Percentiles rank a stretch among this genome's conserved stretches.
Conservation (phyloP, 2,329 filamentous ascomycete species). For the Diaporthe sp. region DNA sequence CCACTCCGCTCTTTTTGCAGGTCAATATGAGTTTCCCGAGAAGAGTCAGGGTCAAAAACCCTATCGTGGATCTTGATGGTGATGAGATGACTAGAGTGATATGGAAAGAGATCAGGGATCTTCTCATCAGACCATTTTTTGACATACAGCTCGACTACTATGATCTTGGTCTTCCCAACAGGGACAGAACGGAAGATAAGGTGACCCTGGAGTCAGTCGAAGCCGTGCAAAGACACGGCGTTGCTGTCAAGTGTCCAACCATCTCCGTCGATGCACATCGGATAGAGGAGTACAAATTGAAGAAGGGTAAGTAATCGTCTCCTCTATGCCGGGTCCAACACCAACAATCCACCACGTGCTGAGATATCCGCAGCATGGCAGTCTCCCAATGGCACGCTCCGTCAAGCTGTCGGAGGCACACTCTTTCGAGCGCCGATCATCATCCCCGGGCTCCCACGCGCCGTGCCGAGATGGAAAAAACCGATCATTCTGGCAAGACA, state of each 20-base stretch:
- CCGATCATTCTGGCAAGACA: conserved; percentile 99
- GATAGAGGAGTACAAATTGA: conserved; percentile 97
- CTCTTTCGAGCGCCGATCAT: conserved; percentile 99
- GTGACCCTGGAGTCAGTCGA: conserved; percentile 95
- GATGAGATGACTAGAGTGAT: conserved; percentile 98
- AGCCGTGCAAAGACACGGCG: conserved; percentile 98
- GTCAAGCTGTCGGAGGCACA: conserved; percentile 85
- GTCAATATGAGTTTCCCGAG: too few species aligned
- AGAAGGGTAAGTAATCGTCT: conserved; percentile 77
- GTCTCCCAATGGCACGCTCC: conserved; percentile 92
- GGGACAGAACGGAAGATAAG: conserved; percentile 95
- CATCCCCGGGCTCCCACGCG: conserved; percentile 90
- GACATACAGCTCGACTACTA: conserved; percentile 99
- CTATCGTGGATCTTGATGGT: conserved; percentile 96
- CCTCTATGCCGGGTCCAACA: too few species aligned
- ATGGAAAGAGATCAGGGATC: conserved; percentile 99
- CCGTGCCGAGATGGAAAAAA: conserved; percentile 97
- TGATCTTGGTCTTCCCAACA: conserved; percentile 91
- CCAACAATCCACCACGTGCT: too few species aligned
- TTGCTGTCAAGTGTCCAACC: conserved; percentile 98
- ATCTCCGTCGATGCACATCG: conserved; percentile 98
- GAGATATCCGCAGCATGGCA: conserved; percentile 70
- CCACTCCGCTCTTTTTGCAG: too few species aligned
- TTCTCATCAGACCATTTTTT: conserved; percentile 95
- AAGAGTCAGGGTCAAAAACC: conserved; percentile 81